Base-by-base conservation (phyloP, 1,139 yeast species). In the Kodamaea anthophila region DNA sequence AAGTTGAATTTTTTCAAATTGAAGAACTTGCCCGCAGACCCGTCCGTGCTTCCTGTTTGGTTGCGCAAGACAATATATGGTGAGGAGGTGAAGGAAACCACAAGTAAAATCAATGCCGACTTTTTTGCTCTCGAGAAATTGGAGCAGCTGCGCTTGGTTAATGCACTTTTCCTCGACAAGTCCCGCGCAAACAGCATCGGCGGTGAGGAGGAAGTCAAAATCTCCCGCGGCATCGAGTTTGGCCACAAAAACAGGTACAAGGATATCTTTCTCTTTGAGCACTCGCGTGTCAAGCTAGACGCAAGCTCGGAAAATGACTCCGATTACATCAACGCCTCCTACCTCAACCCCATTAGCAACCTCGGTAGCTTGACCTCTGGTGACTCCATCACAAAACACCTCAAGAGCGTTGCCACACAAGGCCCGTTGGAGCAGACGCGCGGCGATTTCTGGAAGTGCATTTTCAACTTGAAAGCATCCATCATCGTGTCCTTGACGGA, bases 181-280 rank as follows among this genome's bases (percentile, higher is more conserved):
- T 23, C 23, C 24, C 18, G 16, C 5, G 28, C 32, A 23, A 11
- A 27, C 3, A 29, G 23, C 12, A 14, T 33, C 3, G 31, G 26
- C 11, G 26, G 36, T 5, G 52, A 42, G 29, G 43, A 32, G 9
- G 36, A 47, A 15, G 58, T 60, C 8, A 42, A 44, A 7, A 57
- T 65, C 23, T 58, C 62, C 39, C 42, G 56, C 15, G 94, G 94
- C 2, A 73, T 84, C 31, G 94, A 84, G 50, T 68, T 70, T 35
- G 93, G 94, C 10, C 63, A 67, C 40, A 77, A 84, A 50, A 85
- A 85, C 53, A 56, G 95, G 35, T 85, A 85, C 57, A 77, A 82
- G 39, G 87, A 85, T 49, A 81, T 85, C 29, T 69, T 83, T 44
- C 80, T 93, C n/a, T 85, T 74, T 52, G 91, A 82, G 42, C 87